Base-by-base conservation (phyloP, 2,329 filamentous ascomycete genomes). In the Pyrenochaeta sp. region DNA sequence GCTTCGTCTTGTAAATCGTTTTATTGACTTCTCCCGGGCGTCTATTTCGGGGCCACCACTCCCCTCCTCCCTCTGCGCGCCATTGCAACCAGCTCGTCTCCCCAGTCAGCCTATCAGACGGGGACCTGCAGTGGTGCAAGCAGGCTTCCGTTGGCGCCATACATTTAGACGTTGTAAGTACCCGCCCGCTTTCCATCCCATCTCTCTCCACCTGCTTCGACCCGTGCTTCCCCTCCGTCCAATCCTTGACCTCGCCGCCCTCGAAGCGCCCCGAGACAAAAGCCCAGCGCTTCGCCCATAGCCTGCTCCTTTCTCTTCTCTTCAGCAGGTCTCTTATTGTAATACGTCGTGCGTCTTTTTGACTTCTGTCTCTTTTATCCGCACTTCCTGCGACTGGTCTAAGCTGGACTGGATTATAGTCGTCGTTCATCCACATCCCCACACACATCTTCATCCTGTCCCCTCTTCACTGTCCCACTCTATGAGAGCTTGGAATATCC, bases 311-410 rank as follows among this genome's bases (percentile, higher is more conserved):
- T 67, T 62, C 62, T 60, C 64, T 69, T 71, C 64, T 70, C 69
- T 71, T 66, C 70, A 76, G 74, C 74, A 72, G 74, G 75, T 69
- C 73, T 76, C 74, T 74, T 68, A 68, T 71, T 72, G 74, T 73
- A 75, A 73, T 76, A 72, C 70, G 65, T 63, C 66, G 64, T 72
- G 63, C 57, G 63, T 71, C 70, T 71, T 61, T 49, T 66, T 50
- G 53, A 60, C 63, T 64, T 64, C 51, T 54, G 54, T 63, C 67
- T 67, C 63, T 56, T 54, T 57, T 52, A 53, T 57, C 54, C 52
- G 50, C 61, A 59, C 55, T 58, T 54, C 61, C 60, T 60, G 61
- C 69, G 64, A 71, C 73, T 73, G 65, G 71, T 67, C 67, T 67
- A 69, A 73, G 72, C 72, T 75, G 71, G 69, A 39, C 74, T 75